Conservation (phyloP, 1,284 basidiomycete species). For the Phellopilus nigrolimitatus region DNA sequence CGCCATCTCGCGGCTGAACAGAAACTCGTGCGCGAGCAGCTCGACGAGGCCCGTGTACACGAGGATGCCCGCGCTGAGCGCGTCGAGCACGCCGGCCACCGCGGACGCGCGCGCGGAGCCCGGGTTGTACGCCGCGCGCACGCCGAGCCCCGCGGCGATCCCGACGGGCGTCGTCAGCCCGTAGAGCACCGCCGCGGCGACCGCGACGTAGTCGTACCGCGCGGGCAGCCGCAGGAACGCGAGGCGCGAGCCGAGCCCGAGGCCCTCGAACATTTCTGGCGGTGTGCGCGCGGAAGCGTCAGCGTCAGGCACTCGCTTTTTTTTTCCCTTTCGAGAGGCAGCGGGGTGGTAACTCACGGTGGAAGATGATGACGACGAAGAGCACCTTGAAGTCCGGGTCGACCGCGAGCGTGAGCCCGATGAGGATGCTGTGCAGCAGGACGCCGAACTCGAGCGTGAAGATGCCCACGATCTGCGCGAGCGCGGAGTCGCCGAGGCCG, state of each 20-base stretch:
- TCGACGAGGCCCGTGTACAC: conserved; percentile 91
- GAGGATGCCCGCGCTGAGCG: conserved; percentile 84
- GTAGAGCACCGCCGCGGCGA: conserved; percentile 64
- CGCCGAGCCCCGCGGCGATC: conserved; percentile 81
- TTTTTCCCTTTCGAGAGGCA: not conserved
- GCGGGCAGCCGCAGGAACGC: conserved; percentile 67
- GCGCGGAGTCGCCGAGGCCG: conserved; percentile 41
- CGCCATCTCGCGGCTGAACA: conserved; percentile 86
- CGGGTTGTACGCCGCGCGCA: conserved; percentile 81
- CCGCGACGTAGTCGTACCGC: conserved; percentile 57
- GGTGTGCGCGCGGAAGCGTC: conserved; percentile 27
- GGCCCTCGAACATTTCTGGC: conserved; percentile 84
- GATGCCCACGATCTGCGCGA: conserved; percentile 81
- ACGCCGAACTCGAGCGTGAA: conserved; percentile 92
- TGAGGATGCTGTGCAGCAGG: conserved; percentile 84
- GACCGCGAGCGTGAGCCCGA: conserved; percentile 92
- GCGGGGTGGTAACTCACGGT: no score
- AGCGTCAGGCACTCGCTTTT: not conserved
- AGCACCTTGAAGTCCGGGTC: conserved; percentile 77
- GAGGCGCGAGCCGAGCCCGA: conserved; percentile 84
- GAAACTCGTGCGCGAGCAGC: conserved; percentile 89
- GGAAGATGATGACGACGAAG: conserved; percentile 89
- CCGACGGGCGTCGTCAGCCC: conserved; percentile 80
- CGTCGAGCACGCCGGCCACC: conserved; percentile 81
- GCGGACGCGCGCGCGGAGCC: conserved; percentile 69